A percentile compares a stretch with the other conserved stretches of the same genome.
Evolutionary conservation across 1,284 basidiomycete genomes (phyloP).

Genomic region (Rhizoctonia solani): DNA sequence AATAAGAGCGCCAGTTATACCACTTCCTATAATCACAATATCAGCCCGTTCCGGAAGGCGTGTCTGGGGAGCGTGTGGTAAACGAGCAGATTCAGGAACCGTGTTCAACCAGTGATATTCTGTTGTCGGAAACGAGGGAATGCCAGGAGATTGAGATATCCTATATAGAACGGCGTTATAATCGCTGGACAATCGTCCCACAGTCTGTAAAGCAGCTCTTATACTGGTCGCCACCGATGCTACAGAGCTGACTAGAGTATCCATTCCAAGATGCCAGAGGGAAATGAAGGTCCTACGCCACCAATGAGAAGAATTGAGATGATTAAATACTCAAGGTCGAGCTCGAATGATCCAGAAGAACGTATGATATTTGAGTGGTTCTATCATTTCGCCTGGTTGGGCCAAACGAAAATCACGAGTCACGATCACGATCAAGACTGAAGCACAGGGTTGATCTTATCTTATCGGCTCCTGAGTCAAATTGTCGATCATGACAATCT

Average conservation of each 20-base stretch:
- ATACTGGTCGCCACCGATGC: not conserved
- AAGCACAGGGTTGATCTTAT: conserved; percentile 19
- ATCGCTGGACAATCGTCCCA: conserved; percentile 5
- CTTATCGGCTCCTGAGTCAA: conserved; percentile 10
- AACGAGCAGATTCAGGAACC: conserved; percentile 22
- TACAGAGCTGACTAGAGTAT: not conserved
- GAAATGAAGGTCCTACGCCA: not conserved
- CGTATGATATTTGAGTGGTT: too few relatives aligned
- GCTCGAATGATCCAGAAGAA: too few relatives aligned
- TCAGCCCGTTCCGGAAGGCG: conserved; percentile 58
- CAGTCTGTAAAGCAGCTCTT: conserved; percentile 11
- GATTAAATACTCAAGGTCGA: too few relatives aligned
- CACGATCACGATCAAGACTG: not conserved
- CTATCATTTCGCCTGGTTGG: not conserved
- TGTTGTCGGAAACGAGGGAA: conserved; percentile 24
- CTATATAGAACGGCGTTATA: conserved; percentile 2
- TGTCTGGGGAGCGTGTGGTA: conserved; percentile 2
- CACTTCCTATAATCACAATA: conserved; percentile 66
- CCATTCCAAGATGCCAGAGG: not conserved
- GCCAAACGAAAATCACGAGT: not conserved
- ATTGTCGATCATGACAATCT: conserved; percentile 10
- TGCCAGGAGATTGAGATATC: conserved; percentile 26
- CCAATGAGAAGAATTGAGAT: too few relatives aligned
- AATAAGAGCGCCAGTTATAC: conserved; percentile 67
- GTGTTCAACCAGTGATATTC: conserved; percentile 20